Conservation (phyloP, 164 flowering plant species). For the Vitis riparia region DNA sequence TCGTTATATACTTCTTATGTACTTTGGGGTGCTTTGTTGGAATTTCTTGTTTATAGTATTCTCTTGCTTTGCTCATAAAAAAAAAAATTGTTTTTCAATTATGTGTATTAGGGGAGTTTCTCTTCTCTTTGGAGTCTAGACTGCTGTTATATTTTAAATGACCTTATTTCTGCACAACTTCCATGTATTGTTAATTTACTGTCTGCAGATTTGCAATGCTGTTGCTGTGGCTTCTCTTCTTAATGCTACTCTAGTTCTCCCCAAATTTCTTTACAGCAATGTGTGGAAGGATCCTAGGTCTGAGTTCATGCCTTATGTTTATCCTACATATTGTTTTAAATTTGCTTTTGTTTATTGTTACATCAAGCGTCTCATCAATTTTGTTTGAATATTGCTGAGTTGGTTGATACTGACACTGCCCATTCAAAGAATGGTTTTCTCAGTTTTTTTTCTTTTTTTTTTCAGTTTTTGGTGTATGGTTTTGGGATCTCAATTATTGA, state of each 20-base stretch:
- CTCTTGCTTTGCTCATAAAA: too few relatives aligned
- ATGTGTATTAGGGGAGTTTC: background rate
- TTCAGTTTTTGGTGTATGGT: too few relatives aligned
- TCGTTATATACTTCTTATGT: too few relatives aligned
- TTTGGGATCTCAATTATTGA: too few relatives aligned
- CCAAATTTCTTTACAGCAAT: constrained; percentile 92
- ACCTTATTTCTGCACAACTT: too few relatives aligned
- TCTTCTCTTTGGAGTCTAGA: too few relatives aligned
- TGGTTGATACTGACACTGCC: background rate
- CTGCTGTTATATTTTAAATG: too few relatives aligned
- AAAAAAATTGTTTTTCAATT: background rate
- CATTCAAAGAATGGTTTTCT: background rate
- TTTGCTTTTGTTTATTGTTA: background rate
- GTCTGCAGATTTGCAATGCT: constrained; percentile 90
- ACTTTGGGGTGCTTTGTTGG: too few relatives aligned
- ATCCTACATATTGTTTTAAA: background rate
- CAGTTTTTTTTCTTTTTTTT: background rate
- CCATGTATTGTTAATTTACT: constrained; percentile 1
- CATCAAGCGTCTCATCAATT: background rate
- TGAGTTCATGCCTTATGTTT: constrained; percentile 8
- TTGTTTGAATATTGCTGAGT: background rate
- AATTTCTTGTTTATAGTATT: too few relatives aligned
- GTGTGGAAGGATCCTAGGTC: constrained; percentile 99
- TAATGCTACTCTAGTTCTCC: constrained; percentile 93
- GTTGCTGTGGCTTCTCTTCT: constrained; percentile 91